Conservation (phyloP, 1,139 yeast genomes). For the Insectozyma bohioensis region DNA sequence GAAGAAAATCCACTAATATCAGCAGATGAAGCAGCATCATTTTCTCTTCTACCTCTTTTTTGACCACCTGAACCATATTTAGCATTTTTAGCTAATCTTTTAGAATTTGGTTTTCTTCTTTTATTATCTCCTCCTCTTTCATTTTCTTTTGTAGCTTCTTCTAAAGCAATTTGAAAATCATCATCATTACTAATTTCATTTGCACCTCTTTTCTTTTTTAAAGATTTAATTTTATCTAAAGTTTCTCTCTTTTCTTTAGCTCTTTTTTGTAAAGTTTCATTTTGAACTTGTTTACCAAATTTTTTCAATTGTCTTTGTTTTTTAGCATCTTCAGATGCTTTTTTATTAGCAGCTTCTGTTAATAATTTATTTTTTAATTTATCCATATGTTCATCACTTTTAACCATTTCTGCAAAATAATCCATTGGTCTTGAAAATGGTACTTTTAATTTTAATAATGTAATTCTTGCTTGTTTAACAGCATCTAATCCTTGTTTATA, state of each 20-base stretch:
- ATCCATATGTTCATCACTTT: slow-evolving; percentile 98
- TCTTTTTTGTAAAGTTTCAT: slow-evolving; percentile 90
- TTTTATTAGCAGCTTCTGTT: slow-evolving; percentile 84
- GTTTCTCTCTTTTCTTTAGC: slow-evolving; percentile 93
- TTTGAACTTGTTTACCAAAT: slow-evolving; percentile 96
- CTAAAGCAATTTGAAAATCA: slow-evolving; percentile 74
- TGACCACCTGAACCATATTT: slow-evolving; percentile 69
- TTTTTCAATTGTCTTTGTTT: slow-evolving; percentile 94
- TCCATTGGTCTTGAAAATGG: slow-evolving; percentile 94
- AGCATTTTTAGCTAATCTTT: slow-evolving; percentile 65
- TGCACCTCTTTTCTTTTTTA: slow-evolving; percentile 83
- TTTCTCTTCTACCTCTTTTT: slow-evolving; percentile 71
- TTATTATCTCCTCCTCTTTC: slow-evolving; percentile 37
- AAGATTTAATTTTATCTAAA: slow-evolving; percentile 81
- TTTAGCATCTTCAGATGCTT: slow-evolving; percentile 91
- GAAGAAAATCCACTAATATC: slow-evolving; percentile 66
- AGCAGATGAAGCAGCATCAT: slow-evolving; percentile 72
- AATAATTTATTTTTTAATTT: slow-evolving; percentile 79
- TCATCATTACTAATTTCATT: slow-evolving; percentile 67
- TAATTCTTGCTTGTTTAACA: slow-evolving; percentile 68
- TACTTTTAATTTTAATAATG: slow-evolving; percentile 63
- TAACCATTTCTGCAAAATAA: slow-evolving; percentile 98
- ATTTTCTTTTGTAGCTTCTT: slow-evolving; percentile 69
- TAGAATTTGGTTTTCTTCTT: slow-evolving; percentile 58
- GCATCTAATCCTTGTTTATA: slow-evolving; percentile 93